phyloP scores from a whole-genome alignment of 2,329 filamentous ascomycete genomes.

The Emmonsiellopsis sp. region DNA sequence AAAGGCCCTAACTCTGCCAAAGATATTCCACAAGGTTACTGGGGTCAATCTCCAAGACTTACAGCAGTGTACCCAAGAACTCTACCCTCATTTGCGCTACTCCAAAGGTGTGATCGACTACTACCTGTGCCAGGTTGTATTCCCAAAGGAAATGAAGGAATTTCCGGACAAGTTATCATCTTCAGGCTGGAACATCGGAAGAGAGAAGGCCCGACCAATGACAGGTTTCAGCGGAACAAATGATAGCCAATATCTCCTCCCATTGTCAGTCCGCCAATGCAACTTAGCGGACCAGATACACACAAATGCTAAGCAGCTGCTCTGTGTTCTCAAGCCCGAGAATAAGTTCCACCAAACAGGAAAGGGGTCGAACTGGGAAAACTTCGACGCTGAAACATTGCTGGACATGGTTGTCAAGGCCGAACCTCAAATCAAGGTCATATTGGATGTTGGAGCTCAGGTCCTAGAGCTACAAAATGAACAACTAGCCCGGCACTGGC shows the following conservation, averaged over 20 bases:
- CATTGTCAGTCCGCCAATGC: constrained; percentile 42
- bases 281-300: constrained; percentile 44
- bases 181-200: constrained; percentile 56
- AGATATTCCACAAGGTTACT: constrained; percentile 30
- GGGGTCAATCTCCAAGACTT: constrained; percentile 52
- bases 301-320: constrained; percentile 55
- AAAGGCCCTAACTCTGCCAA: constrained; percentile 23
- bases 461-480: constrained; percentile 51
- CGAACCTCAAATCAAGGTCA: constrained; percentile 39
- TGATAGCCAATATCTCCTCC: constrained; percentile 47
- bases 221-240: constrained; percentile 60
- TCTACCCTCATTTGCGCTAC: constrained; percentile 12
- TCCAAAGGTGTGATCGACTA: constrained; percentile 42
- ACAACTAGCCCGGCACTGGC: constrained; percentile 43
- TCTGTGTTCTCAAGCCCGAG: constrained; percentile 43
- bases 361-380: constrained; percentile 6
- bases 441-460: constrained; percentile 59
- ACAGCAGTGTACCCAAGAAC: neutral
- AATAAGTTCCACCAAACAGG: constrained; percentile 27
- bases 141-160: constrained; percentile 50
- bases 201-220: constrained; percentile 35
- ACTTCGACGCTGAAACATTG: constrained; percentile 31
- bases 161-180: constrained; percentile 51
- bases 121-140: constrained; percentile 47
- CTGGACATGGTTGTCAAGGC: constrained; percentile 34